A percentile compares a stretch with the other conserved stretches of the same genome.
Evolutionary conservation across 257 asterid genomes (phyloP).

Genomic region (Solanum bulbocastanum): DNA sequence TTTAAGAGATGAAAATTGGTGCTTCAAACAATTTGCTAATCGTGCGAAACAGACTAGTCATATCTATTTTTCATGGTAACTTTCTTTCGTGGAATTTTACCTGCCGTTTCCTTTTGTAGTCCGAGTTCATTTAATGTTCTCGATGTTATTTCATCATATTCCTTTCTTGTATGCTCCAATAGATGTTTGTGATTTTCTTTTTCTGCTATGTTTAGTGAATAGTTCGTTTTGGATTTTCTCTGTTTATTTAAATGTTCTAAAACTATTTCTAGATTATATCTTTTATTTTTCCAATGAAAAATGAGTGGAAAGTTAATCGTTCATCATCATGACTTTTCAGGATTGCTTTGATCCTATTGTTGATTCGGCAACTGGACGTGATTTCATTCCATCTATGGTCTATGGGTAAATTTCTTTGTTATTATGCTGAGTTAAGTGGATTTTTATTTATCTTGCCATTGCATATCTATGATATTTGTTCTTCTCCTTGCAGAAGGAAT

Average conservation of each 20-base stretch:
- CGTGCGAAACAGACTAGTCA: not conserved
- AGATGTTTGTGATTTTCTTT: not conserved
- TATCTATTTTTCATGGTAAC: not conserved
- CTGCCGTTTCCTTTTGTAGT: not conserved
- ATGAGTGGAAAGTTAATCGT: not conserved
- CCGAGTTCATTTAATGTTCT: not conserved
- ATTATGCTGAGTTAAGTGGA: not conserved
- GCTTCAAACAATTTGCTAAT: not conserved
- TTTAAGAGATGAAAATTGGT: not conserved
- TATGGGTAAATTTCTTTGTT: constrained; percentile 49
- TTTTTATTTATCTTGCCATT: not conserved
- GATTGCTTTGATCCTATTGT: constrained; percentile 92
- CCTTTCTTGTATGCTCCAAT: not conserved
- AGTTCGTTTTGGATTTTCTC: not conserved
- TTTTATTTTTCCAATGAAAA: not conserved
- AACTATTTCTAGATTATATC: not conserved
- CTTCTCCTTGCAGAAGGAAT: constrained; percentile 57
- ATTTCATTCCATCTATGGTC: constrained; percentile 94
- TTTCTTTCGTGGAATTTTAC: not conserved
- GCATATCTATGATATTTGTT: not conserved
- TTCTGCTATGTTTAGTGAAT: not conserved
- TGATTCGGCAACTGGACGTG: constrained; percentile 90
- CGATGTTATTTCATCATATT: not conserved
- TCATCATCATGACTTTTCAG: constrained; percentile 24
- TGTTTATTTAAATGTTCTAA: not conserved